Base-by-base conservation (phyloP, 805 yeast species). In the Saccharomycopsis sp. region DNA sequence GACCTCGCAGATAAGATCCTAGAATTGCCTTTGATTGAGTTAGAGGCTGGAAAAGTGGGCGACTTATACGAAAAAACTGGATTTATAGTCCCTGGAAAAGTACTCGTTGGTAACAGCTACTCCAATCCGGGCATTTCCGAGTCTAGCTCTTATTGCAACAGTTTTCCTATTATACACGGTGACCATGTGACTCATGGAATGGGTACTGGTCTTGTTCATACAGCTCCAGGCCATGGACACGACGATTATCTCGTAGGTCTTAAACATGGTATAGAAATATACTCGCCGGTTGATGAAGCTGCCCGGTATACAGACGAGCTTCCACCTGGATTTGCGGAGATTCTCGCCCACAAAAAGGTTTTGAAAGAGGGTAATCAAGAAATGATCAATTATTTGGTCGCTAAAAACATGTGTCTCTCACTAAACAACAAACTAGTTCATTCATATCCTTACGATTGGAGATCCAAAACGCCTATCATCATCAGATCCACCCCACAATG, bases 181-280 rank as follows among this genome's bases (percentile, higher is more conserved):
- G 81, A 79, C 56, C 96, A 91, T 70, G 98, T 95, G 12, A 82
- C 89, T 0, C 80, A 80, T 58, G 64, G 79, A 0, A 83, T 94
- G 0, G 99, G 99, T 70, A 89, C 99, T 0, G 99, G 99, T 1
- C 73, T 94, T 14, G 99, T 94, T 0, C 99, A 94, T 68, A 87
- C 90, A 20, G 98, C 99, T 0, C 98, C 99, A 1, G 98, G 97
- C 0, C 99, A 94, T 69, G 99, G 99, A 65, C 81, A 84, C 65
- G 99, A 94, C 64, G 99, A 94, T 73, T 91, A 89, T 67, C 66
- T 85, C 5, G 77, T 86, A 40, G 92, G 96, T 37, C 69, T 79
- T 58, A 70, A 74, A 21, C 71, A 85, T 61, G 76, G 75, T 0
- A 75, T 94, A 21, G 74, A 71, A 8, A 81, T 89, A 0, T 80